Evolutionary conservation across 257 asterid species (phyloP).

Genomic region (Nicotiana tabacum): DNA sequence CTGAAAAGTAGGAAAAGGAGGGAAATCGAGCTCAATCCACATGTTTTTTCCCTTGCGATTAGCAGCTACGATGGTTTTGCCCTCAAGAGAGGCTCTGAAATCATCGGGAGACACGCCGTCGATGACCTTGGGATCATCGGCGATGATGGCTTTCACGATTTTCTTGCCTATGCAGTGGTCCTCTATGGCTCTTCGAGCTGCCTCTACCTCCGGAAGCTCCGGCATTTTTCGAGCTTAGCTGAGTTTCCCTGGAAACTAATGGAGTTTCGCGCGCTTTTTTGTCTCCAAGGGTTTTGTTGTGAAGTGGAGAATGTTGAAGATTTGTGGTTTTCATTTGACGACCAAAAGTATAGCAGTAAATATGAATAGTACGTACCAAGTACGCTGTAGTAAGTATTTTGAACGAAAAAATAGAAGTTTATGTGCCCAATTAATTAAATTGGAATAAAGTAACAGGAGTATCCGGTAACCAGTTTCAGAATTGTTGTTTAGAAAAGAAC

Average conservation of each 20-base stretch:
- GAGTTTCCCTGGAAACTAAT: background rate
- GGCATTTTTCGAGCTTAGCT: constrained; percentile 48
- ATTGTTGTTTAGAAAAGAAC: too few species aligned
- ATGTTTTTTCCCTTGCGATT: constrained; percentile 95
- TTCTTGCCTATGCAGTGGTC: constrained; percentile 81
- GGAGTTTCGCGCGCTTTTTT: background rate
- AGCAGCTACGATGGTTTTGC: constrained; percentile 80
- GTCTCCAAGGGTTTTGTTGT: background rate
- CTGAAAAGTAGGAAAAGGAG: constrained; percentile 93
- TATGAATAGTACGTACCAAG: too few species aligned
- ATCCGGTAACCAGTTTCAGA: too few species aligned
- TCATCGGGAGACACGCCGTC: constrained; percentile 67
- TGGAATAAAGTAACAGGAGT: too few species aligned
- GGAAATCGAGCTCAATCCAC: constrained; percentile 94
- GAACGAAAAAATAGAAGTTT: too few species aligned
- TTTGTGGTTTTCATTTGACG: too few species aligned
- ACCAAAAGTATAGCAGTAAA: too few species aligned
- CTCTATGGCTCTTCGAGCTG: constrained; percentile 85
- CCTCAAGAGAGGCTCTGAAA: constrained; percentile 70
- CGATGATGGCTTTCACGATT: constrained; percentile 54
- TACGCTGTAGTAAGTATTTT: too few species aligned
- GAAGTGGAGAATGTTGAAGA: background rate
- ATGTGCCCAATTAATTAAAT: too few species aligned
- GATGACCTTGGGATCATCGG: constrained; percentile 80
- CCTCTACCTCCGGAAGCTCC: constrained; percentile 98